Base-by-base conservation (phyloP, 1,139 yeast genomes). In the Zhuliangozyma parablackwelliae region DNA sequence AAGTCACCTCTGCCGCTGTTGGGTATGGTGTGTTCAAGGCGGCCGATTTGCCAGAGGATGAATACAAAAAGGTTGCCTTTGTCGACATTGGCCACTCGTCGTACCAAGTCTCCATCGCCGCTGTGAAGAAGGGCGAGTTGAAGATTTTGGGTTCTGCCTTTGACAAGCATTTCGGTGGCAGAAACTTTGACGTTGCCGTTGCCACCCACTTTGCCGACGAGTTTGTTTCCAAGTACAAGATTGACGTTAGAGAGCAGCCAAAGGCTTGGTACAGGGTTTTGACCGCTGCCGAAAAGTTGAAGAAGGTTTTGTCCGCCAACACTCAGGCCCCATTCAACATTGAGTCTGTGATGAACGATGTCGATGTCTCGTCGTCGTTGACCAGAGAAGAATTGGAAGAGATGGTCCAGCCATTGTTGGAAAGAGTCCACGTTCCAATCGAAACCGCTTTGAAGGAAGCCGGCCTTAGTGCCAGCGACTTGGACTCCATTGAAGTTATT, bases 21-120 rank as follows among this genome's bases (percentile, higher is more conserved):
- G 95, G 97, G 51, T 94, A 92, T 72, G 98, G 98, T 75, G 97
- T 92, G 45, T 92, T 92, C 82, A 90, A 92, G 79, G 81, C 86
- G 41, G 94, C 87, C 57, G 86, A 92, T 53, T 92, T 96, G 64
- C 88, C 86, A 50, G 97, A 88, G 65, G 95, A 85, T 53, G 85
- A 83, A 65, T 84, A 92, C 57, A 82, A 85, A 72, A 84, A 78
- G 59, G 88, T 92, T 52, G 97, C 95, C 30, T 86, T 92, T 56
- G 80, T 92, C 44, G 99, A 92, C 67, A 87, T 94, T 63, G 99
- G 99, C 54, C 95, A 92, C 75, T 88, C 97, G 36, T 82, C 96
- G 37, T 90, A 80, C 76, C 89, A 95, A 52, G 95, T 94, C 49
- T 73, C 95, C 45, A 75, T 92, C 56, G 95, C 89, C 44, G 83